Evolutionary conservation across 306 rosid genomes (phyloP).

Genomic region (Sesbania bispinosa): DNA sequence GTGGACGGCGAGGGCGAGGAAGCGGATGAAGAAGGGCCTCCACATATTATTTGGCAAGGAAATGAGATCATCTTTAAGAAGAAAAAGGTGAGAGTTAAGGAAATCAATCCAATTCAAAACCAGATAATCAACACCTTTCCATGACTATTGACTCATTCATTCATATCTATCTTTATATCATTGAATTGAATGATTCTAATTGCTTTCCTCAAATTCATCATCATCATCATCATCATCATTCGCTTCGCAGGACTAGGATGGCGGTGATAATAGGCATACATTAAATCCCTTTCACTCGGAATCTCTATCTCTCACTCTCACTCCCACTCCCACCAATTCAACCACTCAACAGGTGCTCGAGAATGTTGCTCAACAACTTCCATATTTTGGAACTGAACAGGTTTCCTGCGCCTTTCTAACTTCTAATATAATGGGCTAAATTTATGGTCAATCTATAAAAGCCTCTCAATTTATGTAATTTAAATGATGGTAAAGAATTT

Average conservation of each 20-base stretch:
- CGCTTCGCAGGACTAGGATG: conserved; percentile 26
- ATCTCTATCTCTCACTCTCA: conserved; percentile 54
- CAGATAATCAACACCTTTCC: neutral
- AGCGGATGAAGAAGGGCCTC: conserved; percentile 43
- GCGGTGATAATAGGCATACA: conserved; percentile 46
- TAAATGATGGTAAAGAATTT: too few species aligned
- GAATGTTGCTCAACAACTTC: conserved; percentile 64
- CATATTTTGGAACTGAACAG: conserved; percentile 94
- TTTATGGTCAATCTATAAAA: too few species aligned
- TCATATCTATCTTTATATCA: neutral
- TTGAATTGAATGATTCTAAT: neutral
- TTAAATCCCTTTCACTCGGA: conserved; percentile 91
- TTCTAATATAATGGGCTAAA: too few species aligned
- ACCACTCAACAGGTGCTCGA: conserved; percentile 25
- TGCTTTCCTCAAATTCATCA: neutral
- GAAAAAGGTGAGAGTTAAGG: conserved; percentile 28
- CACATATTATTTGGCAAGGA: conserved; percentile 83
- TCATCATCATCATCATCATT: too few species aligned
- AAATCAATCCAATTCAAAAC: neutral
- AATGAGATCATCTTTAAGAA: conserved; percentile 76
- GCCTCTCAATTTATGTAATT: too few species aligned
- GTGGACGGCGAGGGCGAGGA: neutral
- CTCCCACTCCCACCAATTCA: neutral
- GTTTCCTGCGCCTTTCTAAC: conserved; percentile 19
- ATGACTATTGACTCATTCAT: neutral